A percentile compares a stretch with the other conserved stretches of the same genome.
phyloP scores from a whole-genome alignment of 192 early-diverging fungal genomes.

The Umbelopsis sp. region DNA sequence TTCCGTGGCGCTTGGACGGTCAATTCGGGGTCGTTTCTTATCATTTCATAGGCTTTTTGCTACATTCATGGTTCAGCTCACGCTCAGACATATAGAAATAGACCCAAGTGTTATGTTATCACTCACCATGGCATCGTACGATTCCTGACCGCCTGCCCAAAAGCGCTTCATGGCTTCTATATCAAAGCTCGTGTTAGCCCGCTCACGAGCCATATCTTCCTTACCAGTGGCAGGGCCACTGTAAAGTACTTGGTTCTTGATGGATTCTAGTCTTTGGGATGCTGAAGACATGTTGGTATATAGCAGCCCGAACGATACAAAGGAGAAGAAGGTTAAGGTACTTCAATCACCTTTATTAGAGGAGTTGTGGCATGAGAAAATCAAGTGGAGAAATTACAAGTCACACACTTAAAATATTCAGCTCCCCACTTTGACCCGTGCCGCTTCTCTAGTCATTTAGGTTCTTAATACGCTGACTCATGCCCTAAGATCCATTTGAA shows the following conservation, averaged over 20 bases:
- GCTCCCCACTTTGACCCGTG: constrained; percentile 15
- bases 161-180: constrained; percentile 52
- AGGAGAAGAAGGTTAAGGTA: not conserved
- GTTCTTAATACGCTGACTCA: not conserved
- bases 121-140: constrained; percentile 46
- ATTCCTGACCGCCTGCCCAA: constrained; percentile 50
- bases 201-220: constrained; percentile 55
- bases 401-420: not conserved
- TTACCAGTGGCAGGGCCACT: constrained; percentile 47
- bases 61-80: not conserved
- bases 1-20: constrained; percentile 49
- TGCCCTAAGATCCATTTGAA: too few relatives aligned
- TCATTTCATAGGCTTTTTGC: constrained; percentile 47
- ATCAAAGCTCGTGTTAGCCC: constrained; percentile 56
- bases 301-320: not conserved
- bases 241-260: constrained; percentile 44
- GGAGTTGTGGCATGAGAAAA: constrained; percentile 13
- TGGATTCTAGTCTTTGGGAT: constrained; percentile 35
- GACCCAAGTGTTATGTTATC: not conserved
- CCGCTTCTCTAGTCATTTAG: not conserved
- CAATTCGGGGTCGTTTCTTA: constrained; percentile 57
- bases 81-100: not conserved
- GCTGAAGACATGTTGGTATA: constrained; percentile 28
- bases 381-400: constrained; percentile 14
- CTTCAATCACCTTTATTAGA: not conserved